Base-by-base conservation (phyloP, 202 grass and related monocot species). In the Sporobolus alterniflorus region DNA sequence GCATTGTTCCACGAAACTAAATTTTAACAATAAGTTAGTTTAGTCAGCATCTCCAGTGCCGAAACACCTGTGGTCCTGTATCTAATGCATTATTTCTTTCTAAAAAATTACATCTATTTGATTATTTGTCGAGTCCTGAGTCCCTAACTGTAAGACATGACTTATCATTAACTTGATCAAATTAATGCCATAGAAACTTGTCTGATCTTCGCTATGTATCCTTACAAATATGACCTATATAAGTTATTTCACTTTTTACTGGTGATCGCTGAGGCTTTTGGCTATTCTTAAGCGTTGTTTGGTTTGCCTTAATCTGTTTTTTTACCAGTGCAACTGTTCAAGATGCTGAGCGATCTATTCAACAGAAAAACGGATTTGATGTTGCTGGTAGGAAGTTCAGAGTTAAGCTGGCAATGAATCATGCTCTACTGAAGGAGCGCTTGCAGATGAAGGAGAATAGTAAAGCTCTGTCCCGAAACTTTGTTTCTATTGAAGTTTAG, bases 331-430 rank as follows among this genome's bases (percentile, higher is more conserved):
- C 93, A 74, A 88, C 89, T 78, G 85, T 92, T 84, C 78, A 93
- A 84, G 93, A 96, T 91, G 96, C 89, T 62, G 93, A 92, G 64
- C 84, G 77, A 87, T 77, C 89, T 79, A 85, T 99, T 86, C 70
- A 99, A 75, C 71, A 96, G 60, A 99, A 99, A 84, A 94, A 91
- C 76, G 89, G 88, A 50, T 88, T 77, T 44, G 44, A 61, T 51
- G 74, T 96, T 57, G 78, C 84, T 76, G 81, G 93, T 85, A 94
- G 96, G 78, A 96, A 92, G 86, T 96, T 99, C 49, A 93, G 85
- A 86, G 89, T 94, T 44, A 94, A 96, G 76, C 89, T 94, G 61
- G 96, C 93, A 61, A 96, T 86, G 67, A 86, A 89, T 47, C 88
- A 85, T 89, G 84, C 90, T 85, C 77, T 91, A 41, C 67, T 90